phyloP scores from a whole-genome alignment of 2,329 filamentous ascomycete genomes.

The Cladosporium sp. region DNA sequence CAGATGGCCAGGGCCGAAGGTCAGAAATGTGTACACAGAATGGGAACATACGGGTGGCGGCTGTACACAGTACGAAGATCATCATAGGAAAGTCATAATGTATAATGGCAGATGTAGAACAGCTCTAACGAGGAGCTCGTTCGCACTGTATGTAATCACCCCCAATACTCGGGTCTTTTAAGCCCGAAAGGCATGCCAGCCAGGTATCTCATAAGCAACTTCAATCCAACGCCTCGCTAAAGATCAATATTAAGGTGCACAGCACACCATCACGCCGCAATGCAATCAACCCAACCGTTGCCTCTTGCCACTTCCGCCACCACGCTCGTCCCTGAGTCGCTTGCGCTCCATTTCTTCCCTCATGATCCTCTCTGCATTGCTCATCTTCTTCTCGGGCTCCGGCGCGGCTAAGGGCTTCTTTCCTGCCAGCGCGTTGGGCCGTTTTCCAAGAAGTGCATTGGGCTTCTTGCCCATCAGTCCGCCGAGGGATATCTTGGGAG shows the following conservation, averaged over 20 bases:
- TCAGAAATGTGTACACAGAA: not conserved
- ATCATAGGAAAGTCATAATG: not conserved
- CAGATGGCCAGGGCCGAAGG: not conserved
- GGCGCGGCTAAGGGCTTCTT: conserved; percentile 57
- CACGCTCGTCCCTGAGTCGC: conserved; percentile 29
- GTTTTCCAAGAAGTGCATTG: conserved; percentile 45
- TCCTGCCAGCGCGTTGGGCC: conserved; percentile 66
- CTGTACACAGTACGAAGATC: not conserved
- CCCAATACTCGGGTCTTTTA: not conserved
- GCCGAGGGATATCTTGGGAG: conserved; percentile 56
- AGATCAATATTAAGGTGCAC: not conserved
- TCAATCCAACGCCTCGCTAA: conserved; percentile 12
- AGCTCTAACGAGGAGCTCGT: not conserved
- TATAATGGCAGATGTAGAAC: conserved; percentile 4
- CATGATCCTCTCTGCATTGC: conserved; percentile 85
- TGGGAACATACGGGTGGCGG: not conserved
- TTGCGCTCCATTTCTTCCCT: conserved; percentile 51
- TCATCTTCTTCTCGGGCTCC: conserved; percentile 75
- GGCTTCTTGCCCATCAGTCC: conserved; percentile 56
- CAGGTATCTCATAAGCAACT: conserved; percentile 2
- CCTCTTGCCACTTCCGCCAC: conserved; percentile 23
- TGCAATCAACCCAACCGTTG: conserved; percentile 21
- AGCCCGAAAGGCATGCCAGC: conserved; percentile 8
- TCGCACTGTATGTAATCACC: not conserved
- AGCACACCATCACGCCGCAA: conserved; percentile 4